phyloP scores from a whole-genome alignment of 768 basidiomycete species.

The Terana coerulea region DNA sequence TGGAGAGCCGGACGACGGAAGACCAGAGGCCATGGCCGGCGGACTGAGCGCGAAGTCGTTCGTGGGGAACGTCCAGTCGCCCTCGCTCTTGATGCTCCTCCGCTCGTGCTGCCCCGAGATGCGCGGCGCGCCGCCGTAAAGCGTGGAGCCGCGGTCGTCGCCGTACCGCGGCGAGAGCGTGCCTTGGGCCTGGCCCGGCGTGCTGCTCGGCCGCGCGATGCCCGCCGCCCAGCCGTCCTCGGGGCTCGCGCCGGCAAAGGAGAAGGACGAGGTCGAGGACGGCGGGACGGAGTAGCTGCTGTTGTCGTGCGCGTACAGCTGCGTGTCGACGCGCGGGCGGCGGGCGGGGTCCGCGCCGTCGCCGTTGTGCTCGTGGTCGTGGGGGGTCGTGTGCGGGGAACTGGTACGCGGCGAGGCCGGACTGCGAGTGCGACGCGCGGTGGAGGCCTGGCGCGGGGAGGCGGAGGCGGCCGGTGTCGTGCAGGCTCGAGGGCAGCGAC shows the following conservation, averaged over 20 bases:
- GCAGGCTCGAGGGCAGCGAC: conserved; percentile 54
- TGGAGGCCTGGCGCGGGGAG: conserved; percentile 51
- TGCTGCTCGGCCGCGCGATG: conserved; percentile 67
- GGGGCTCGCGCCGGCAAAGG: conserved; percentile 32
- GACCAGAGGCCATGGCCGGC: conserved; percentile 35
- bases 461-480: conserved; percentile 50
- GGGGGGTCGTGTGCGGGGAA: conserved; percentile 44
- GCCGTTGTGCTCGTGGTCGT: conserved; percentile 26
- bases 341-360: conserved; percentile 48
- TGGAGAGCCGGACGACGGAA: conserved; percentile 4
- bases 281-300: conserved; percentile 46
- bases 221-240: conserved; percentile 56
- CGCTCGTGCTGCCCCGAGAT: conserved; percentile 59
- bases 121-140: conserved; percentile 66
- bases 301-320: conserved; percentile 39
- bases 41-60: conserved; percentile 44
- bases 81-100: conserved; percentile 41
- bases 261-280: conserved; percentile 37
- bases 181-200: conserved; percentile 39
- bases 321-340: conserved; percentile 46
- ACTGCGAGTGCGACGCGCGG: conserved; percentile 23
- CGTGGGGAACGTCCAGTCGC: conserved; percentile 52
- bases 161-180: conserved; percentile 57
- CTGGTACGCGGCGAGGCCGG: conserved; percentile 43
- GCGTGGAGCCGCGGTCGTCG: conserved; percentile 60